Conservation (phyloP, 257 asterid genomes). For the Salvia splendens region DNA sequence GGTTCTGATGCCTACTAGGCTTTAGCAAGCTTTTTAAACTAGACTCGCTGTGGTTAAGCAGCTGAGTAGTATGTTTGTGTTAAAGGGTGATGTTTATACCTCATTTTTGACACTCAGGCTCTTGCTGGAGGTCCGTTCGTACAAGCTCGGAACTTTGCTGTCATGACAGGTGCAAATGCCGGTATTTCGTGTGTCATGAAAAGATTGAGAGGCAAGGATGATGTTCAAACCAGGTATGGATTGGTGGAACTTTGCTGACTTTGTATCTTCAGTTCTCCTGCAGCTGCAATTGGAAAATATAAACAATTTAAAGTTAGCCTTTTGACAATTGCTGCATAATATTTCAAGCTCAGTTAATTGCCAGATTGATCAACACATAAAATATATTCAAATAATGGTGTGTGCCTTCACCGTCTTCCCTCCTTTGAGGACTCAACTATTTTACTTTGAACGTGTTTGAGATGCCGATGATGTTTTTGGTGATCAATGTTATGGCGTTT, state of each 20-base stretch:
- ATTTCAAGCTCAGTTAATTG: not conserved
- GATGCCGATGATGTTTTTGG: not conserved
- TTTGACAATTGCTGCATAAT: not conserved
- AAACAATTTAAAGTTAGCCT: not conserved
- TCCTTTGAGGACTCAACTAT: slow-evolving; percentile 2
- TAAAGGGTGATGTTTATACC: not conserved
- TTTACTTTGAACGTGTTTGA: not conserved
- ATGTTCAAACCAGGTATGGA: slow-evolving; percentile 78
- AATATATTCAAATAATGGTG: not conserved
- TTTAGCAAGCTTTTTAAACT: slow-evolving; percentile 19
- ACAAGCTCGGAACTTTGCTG: slow-evolving; percentile 95
- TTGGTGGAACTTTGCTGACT: slow-evolving; percentile 17
- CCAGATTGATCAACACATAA: not conserved
- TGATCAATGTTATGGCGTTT: not conserved
- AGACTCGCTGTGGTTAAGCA: slow-evolving; percentile 8
- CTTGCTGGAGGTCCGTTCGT: slow-evolving; percentile 85
- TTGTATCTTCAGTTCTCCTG: not conserved
- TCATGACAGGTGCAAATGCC: slow-evolving; percentile 90
- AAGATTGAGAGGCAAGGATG: slow-evolving; percentile 92
- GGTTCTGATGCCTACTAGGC: not conserved
- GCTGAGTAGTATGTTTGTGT: not conserved
- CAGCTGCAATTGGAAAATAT: not conserved
- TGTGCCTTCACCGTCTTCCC: not conserved
- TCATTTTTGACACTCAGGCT: slow-evolving; percentile 50
- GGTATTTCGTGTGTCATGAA: slow-evolving; percentile 89